Evolutionary conservation across 495 filamentous ascomycete species (phyloP), one percentile per base, ranked within the genome.

Genomic region (Penicillium paxilli): DNA sequence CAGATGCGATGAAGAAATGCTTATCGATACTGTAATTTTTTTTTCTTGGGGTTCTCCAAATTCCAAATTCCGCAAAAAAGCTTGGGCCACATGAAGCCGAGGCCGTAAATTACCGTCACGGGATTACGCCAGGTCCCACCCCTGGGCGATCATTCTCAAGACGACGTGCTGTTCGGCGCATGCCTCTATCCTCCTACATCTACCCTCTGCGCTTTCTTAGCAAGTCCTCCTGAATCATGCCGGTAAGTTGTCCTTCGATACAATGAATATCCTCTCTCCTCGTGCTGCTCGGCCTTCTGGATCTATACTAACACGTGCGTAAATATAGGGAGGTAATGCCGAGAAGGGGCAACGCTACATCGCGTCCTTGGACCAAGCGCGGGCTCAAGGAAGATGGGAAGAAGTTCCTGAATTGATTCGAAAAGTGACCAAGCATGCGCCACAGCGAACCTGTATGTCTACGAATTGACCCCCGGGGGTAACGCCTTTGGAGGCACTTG

Each of bases 351-450:
- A 79, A 54, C 83, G 85, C 62, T 96, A 96, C 70, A 77, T 93
- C 59, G 77, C 80, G 64, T 83, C 83, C 72, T 83, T 98, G 58
- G 90, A 98, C 64, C 81, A 83, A 59, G 90, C 91, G 58, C 88
- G 94, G 52, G 94, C 89, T 65, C 84, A 92, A 63, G 91, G 90
- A 24, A 85, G 82, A 63, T 98, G 94, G 94, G 81, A 89, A 55
- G 88, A 88, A 24, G 81, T 97, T n/a, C 88, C 88, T 24, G 94
- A 97, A 73, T 77, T 96, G 54, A 84, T 89, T 59, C 83, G 91
- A 59, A 98, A 98, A 72, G 82, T 97, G 54, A 87, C 84, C 61
- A 97, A 98, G 64, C 93, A 98, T 81, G 90, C 91, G 54, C 87
- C 91, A 41, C 85, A 92, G 26, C 85, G 88, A 63, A 81, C 81